Evolutionary conservation across 176 grass and related monocot genomes (phyloP), one percentile per base, ranked within the genome.

Genomic region (Dendrocalamus sinicus): DNA sequence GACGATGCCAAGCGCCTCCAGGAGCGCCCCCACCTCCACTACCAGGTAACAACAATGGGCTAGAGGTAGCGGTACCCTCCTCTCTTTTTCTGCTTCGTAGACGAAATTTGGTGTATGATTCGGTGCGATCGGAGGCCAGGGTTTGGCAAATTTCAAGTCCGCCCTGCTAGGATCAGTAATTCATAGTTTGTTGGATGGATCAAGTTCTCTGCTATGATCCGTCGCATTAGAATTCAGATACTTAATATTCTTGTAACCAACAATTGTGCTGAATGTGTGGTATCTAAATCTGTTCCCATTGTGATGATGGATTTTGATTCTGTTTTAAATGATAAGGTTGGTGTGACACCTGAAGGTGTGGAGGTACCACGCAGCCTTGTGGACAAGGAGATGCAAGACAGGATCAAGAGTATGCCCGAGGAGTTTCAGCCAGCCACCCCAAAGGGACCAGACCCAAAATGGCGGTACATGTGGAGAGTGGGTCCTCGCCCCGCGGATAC

Each of bases 391-490:
- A 94, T 99, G 78, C 90, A 96, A 76, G 88, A 88, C 67, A 96
- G 80, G 86, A 92, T 99, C 64, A 96, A 55, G 67, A 86, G 55
- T 17, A 94, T 99, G 82, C 93, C 94, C 0, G 61, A 91, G n/a
- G 93, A 94, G 67, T 90, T 88, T 68, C 88, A 91, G 70, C 96
- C 96, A 39, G 78, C 90, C 28, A 99, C 87, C 2, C 96, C 96
- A 7, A 80, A 81, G 65, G 96, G 96, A 17, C 96, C 96, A 8
- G 96, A 96, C 79, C 96, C 92, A 0, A 99, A 99, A 86, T 99
- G 94, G 96, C 90, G 94, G 16, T 96, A 99, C 92, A 99, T 96
- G 96, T 99, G 96, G 96, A 95, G 96, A 75, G 92, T 94, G 1
- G 94, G 96, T 57, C 90, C 94, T 86, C 94, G 94, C 24, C 96